Evolutionary conservation across 441 rosid genomes (phyloP).

Genomic region (Populus trichocarpa): DNA sequence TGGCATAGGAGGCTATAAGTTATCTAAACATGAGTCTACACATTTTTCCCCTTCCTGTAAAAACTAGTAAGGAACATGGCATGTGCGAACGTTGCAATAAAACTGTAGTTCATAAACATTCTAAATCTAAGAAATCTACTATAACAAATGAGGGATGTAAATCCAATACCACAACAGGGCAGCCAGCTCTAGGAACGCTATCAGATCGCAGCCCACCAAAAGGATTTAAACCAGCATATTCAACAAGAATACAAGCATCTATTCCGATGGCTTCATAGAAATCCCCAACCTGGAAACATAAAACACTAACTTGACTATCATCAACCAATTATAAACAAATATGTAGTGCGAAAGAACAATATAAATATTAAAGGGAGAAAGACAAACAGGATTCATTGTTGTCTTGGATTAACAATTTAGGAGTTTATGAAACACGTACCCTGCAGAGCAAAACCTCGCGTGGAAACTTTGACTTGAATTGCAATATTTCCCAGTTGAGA

Average conservation of each 20-base stretch:
- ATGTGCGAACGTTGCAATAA: background rate
- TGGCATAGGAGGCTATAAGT: background rate
- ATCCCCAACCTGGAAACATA: constrained; percentile 74
- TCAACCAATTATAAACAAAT: background rate
- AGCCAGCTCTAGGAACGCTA: constrained; percentile 94
- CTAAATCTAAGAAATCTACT: background rate
- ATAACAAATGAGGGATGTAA: constrained; percentile 3
- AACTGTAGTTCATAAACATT: background rate
- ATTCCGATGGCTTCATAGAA: constrained; percentile 97
- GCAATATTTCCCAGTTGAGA: constrained; percentile 87
- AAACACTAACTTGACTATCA: constrained; percentile 1
- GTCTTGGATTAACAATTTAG: background rate
- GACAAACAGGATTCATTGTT: background rate
- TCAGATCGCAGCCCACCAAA: constrained; percentile 93
- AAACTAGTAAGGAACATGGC: background rate
- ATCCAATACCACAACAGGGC: constrained; percentile 81
- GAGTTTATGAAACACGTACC: constrained; percentile 47
- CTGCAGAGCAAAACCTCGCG: constrained; percentile 97
- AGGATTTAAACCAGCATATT: constrained; percentile 97
- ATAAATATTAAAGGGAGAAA: background rate
- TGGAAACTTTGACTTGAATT: constrained; percentile 90
- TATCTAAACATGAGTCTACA: background rate
- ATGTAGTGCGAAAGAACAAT: background rate
- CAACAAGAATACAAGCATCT: constrained; percentile 97
- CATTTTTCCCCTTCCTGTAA: background rate